Evolutionary conservation across 768 basidiomycete genomes (phyloP), one percentile per base, ranked within the genome.

Genomic region (Tylopilus vinaceipallidus): DNA sequence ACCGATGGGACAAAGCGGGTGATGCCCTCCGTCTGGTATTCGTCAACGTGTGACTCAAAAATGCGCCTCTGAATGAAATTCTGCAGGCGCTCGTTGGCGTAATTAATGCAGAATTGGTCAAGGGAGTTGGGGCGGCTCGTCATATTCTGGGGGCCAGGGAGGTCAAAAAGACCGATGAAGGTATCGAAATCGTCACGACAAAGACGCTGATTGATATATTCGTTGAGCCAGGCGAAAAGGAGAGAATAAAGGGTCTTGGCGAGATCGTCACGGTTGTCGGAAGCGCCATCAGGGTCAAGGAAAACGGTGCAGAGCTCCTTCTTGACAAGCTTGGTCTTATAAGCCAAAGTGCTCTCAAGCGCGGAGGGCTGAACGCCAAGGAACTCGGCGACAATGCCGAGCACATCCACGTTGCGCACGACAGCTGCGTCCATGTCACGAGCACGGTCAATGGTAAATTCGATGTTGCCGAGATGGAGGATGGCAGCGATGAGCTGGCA

Each of bases 301-400:
- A 98, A 97, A 23, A 97, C 86, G 0, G 94, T 97, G 68, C 93
- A 97, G n/a, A 97, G 75, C 70, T 98, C 95, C 72, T 94, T 97
- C 68, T 92, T 89, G 63, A 98, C 82, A 47, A 98, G 74, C 67
- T 90, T 91, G 1, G 91, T 94, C 72, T 86, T 90, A 80, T 94
- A 95, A 0, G 92, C 90, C 35, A 99, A 74, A 0, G 89, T 79
- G 2, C 76, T 77, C 65, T 95, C 94, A 14, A 98, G 77, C 0
- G 81, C 82, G 3, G 77, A 65, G 1, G 87, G 65, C 29, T 81
- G 76, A 3, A 98, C 83, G 13, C 95, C 97, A 10, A 99, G 75
- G 69, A 98, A 97, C 48, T 95, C 93, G 14, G 94, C 82, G 17
- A 92, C 91, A 17, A 91, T 80, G 22, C 79, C 78, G n/a, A 95